Base-by-base conservation (phyloP, 2,329 filamentous ascomycete genomes). In the Ophiostoma australiae region DNA sequence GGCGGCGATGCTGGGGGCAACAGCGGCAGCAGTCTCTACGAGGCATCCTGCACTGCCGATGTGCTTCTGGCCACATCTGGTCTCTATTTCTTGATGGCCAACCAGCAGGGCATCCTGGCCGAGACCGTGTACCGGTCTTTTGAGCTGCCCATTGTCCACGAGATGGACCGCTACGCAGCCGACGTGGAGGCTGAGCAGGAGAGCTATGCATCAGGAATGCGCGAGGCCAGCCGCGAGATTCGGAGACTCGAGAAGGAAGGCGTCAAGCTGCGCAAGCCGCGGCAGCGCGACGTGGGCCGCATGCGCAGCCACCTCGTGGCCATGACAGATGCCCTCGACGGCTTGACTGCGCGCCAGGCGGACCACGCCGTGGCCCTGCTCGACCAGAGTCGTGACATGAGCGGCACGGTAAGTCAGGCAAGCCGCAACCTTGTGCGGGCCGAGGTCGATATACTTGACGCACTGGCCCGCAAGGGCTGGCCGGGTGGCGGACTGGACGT, bases 391-490 rank as follows among this genome's bases (percentile, higher is more conserved):
- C 88, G 90, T 78, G 87, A 89, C 75, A 88, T 87, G 74, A 89
- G 87, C 75, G 81, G 79, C 35, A 82, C 83, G 74, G 89, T 90
- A 74, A 83, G 89, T 23, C 88, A 90, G 71, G 87, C 87, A 23
- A 86, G 86, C 75, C 89, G 88, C 76, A 87, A 86, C 73, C 82
- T 91, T 13, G 88, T 90, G 15, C 82, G 89, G 23, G 89, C 89
- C 70, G 89, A 91, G 79, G 86, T 91, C 27, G 89, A 91, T 78
- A 90, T 91, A 37, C 90, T 90, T 72, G 89, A 91, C 80, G 82
- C 85, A 33, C 79, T 91, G 33, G 88, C 89, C 27, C 81, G 87
- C 72, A 91, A 91, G 76, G 89, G 89, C 8, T 90, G 88, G 89
- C 85, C 81, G 27, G 89, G 89, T 52, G 89, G 88, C 39, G 89